Base-by-base conservation (phyloP, 495 filamentous ascomycete genomes). In the Letharia lupina region DNA sequence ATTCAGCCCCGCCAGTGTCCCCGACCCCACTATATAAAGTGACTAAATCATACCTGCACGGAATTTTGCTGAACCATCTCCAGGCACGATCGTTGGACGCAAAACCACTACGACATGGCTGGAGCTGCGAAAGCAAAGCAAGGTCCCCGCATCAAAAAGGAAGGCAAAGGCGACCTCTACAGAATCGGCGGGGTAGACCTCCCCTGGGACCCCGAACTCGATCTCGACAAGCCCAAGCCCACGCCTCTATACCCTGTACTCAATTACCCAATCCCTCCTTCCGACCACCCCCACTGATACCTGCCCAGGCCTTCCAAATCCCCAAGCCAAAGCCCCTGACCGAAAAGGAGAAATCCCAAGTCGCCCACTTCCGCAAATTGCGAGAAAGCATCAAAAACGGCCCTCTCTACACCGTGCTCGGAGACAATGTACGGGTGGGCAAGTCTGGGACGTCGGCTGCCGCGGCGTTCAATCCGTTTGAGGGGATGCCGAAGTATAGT, bases 401-500 rank as follows among this genome's bases (percentile, higher is more conserved):
- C 1, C 83, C 84, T 3, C 78, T 80, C 61, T 87, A 85, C 74
- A 84, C 83, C 0, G 77, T 84, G 11, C 75, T 87, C 1, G 77
- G 81, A 64, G 76, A 78, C 23, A 77, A 78, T 20, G 72, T 73
- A 12, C 75, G 79, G 6, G 75, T 75, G 2, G 78, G 76, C 0
- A 80, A 77, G 41, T 18, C 48, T 5, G 44, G 44, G 28, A 52
- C 41, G 1, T 44, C 59, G 11, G 20, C 63, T 15, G 69, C 66
- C n/a, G 69, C 66, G 48, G 62, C 58, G 3, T 68, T 85, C 58
- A 81, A 88, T 71, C 79, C 84, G 7, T 88, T 88, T 69, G 76
- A 81, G 52, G 82, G 84, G 62, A 86, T 85, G 80, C 81, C 78
- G 28, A 82, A 82, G 11, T 88, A 84, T 68, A 80, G 79, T 52